Evolutionary conservation across 768 basidiomycete species (phyloP).

Genomic region (Neoboletus brunneissimus): DNA sequence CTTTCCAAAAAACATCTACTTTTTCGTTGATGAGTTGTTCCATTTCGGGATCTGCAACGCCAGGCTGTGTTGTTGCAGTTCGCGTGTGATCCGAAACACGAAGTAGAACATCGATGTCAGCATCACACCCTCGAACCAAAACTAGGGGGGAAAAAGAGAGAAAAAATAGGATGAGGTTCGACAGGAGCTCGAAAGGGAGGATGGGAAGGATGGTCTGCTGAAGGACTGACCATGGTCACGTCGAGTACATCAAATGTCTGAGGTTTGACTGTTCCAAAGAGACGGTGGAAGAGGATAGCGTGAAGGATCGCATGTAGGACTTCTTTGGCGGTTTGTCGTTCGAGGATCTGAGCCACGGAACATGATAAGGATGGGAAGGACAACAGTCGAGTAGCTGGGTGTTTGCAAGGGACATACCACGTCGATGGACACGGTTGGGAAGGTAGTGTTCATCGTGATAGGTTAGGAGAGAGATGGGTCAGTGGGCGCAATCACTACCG

Average conservation of each 20-base stretch:
- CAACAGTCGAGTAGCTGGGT: neutral
- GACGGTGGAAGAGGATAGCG: constrained; percentile 76
- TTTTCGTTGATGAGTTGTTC: constrained; percentile 71
- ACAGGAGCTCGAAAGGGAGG: neutral
- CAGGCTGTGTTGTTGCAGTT: constrained; percentile 51
- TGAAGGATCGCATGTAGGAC: constrained; percentile 77
- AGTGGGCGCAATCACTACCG: neutral
- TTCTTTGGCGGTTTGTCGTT: constrained; percentile 69
- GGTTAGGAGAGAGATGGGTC: neutral
- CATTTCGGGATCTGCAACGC: constrained; percentile 70
- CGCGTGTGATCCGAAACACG: neutral
- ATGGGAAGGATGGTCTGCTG: neutral
- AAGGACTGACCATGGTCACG: constrained; percentile 68
- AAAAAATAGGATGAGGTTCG: neutral
- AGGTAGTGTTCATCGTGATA: constrained; percentile 24
- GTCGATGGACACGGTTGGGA: constrained; percentile 32
- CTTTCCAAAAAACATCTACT: constrained; percentile 77
- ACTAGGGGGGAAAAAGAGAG: neutral
- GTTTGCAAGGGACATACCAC: constrained; percentile 18
- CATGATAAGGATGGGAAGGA: neutral
- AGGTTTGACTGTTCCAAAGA: constrained; percentile 78
- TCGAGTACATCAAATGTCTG: constrained; percentile 77
- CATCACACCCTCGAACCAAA: neutral
- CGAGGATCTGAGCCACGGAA: constrained; percentile 57
- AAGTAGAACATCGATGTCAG: neutral